Evolutionary conservation across 768 basidiomycete species (phyloP).

Genomic region (Hericium coralloides): DNA sequence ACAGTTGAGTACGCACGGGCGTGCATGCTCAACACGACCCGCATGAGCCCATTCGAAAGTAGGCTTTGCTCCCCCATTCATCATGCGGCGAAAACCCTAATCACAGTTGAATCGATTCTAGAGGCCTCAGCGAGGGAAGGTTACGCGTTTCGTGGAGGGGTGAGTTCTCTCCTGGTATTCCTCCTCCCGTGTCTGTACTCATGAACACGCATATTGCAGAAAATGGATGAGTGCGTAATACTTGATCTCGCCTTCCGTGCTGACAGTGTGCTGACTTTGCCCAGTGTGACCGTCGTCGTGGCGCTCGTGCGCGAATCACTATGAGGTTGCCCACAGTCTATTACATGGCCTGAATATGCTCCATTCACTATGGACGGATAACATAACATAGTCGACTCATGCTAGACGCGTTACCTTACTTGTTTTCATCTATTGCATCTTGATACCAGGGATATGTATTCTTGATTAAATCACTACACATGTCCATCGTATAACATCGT

Average conservation of each 20-base stretch:
- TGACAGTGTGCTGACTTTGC: conserved; percentile 5
- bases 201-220: conserved; percentile 32
- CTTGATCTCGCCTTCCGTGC: neutral
- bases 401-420: neutral
- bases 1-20: conserved; percentile 58
- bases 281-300: conserved; percentile 64
- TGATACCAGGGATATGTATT: neutral
- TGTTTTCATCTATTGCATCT: neutral
- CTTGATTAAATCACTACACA: neutral
- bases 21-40: conserved; percentile 59
- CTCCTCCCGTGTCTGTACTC: neutral
- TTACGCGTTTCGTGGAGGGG: conserved; percentile 62
- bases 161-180: conserved; percentile 31
- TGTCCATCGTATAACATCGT: no score
- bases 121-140: conserved; percentile 59
- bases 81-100: neutral
- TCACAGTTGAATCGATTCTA: conserved; percentile 18
- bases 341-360: no score
- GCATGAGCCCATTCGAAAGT: conserved; percentile 72
- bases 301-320: conserved; percentile 58
- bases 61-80: conserved; percentile 19
- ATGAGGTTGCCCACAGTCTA: conserved; percentile 15
- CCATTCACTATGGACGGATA: no score
- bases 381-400: neutral
- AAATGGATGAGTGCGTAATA: conserved; percentile 68